phyloP scores from a whole-genome alignment of 1,284 basidiomycete species.

The Paramarasmius palmivorus region DNA sequence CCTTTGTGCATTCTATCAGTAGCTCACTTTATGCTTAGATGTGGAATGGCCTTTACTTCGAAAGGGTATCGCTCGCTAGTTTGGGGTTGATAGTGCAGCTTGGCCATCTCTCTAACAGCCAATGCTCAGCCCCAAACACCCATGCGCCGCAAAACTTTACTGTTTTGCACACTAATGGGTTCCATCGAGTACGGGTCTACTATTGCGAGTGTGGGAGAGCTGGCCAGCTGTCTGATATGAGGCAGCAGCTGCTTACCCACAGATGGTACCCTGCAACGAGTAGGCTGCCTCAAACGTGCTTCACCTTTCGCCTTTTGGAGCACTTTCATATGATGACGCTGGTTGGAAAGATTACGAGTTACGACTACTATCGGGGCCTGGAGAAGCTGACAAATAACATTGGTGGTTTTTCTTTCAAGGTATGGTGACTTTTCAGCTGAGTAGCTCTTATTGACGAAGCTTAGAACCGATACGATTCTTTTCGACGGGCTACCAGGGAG shows the following conservation, averaged over 20 bases:
- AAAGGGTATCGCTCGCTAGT: background rate
- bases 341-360: conserved; percentile 18
- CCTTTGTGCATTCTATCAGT: no score
- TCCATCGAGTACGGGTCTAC: background rate
- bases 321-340: conserved; percentile 20
- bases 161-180: conserved; percentile 15
- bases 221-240: no score
- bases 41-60: conserved; percentile 15
- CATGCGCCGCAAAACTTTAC: conserved; percentile 8
- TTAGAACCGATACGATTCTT: conserved; percentile 25
- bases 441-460: background rate
- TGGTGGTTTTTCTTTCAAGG: conserved; percentile 4
- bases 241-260: conserved; percentile 15
- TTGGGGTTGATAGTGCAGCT: conserved; percentile 18
- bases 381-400: conserved; percentile 16
- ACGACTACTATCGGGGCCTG: conserved; percentile 19
- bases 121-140: conserved; percentile 13
- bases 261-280: conserved; percentile 20
- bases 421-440: background rate
- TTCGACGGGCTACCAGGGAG: conserved; percentile 13
- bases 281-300: conserved; percentile 19
- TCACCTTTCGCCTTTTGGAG: conserved; percentile 18
- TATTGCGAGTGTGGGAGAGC: no score
- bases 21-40: conserved; percentile 5
- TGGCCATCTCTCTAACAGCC: conserved; percentile 13